Evolutionary conservation across 2,329 filamentous ascomycete species (phyloP).

Genomic region (Diaporthe amygdali): DNA sequence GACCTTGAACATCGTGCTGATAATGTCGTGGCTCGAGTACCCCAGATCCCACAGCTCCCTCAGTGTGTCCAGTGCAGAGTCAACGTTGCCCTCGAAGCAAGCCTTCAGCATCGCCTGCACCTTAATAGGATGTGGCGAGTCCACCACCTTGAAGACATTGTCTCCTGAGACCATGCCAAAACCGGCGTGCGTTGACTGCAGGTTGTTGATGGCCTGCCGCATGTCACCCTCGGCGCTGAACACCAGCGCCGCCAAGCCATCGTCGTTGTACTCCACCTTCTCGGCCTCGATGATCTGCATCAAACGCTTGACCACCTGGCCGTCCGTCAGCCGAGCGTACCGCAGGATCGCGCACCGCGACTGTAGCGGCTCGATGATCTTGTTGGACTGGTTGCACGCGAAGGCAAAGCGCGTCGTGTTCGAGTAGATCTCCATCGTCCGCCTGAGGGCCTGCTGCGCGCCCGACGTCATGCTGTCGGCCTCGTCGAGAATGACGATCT

Average conservation of each 20-base stretch:
- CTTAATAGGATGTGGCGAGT: constrained; percentile 96
- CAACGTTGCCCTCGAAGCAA: constrained; percentile 90
- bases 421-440: constrained; percentile 99
- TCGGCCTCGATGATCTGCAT: constrained; percentile 94
- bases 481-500: constrained; percentile 96
- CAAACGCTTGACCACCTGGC: constrained; percentile 87
- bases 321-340: constrained; percentile 90
- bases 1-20: constrained; percentile 98
- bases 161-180: constrained; percentile 98
- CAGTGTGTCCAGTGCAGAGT: constrained; percentile 82
- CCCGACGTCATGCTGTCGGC: constrained; percentile 98
- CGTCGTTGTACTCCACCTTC: constrained; percentile 87
- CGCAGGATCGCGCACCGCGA: constrained; percentile 95
- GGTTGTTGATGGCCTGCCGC: constrained; percentile 98
- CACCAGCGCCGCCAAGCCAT: constrained; percentile 92
- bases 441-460: constrained; percentile 90
- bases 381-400: constrained; percentile 98
- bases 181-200: constrained; percentile 90
- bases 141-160: constrained; percentile 97
- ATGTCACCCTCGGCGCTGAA: constrained; percentile 98
- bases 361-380: constrained; percentile 99
- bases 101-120: constrained; percentile 98
- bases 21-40: constrained; percentile 98
- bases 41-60: constrained; percentile 93
- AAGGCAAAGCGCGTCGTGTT: constrained; percentile 97